phyloP scores from a whole-genome alignment of 768 basidiomycete genomes.

The Kondoa subrosea region DNA sequence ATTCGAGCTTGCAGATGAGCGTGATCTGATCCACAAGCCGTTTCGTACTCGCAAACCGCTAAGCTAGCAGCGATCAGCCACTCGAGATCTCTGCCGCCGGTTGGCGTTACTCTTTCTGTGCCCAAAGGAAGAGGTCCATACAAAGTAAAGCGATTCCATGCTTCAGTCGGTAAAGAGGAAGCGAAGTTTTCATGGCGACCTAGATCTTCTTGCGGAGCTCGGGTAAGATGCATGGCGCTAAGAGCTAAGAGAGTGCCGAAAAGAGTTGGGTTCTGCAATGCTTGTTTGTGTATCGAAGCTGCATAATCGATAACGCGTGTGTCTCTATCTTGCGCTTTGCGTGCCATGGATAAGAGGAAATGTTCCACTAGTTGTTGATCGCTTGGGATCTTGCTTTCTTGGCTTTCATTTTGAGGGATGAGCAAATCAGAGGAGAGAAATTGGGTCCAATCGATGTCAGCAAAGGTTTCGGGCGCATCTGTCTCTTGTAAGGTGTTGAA shows the following conservation, averaged over 20 bases:
- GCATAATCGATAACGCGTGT: neutral
- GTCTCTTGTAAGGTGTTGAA: neutral
- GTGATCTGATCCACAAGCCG: neutral
- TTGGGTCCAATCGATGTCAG: neutral
- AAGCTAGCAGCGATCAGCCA: neutral
- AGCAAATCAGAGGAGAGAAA: neutral
- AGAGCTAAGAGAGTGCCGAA: neutral
- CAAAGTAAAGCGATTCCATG: neutral
- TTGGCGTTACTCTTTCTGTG: neutral
- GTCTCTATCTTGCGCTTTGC: slow-evolving; percentile 1
- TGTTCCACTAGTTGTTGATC: neutral
- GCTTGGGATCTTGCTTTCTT: neutral
- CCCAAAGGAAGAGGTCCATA: neutral
- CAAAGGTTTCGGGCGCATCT: neutral
- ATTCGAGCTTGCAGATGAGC: neutral
- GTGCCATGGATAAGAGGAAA: neutral
- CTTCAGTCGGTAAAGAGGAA: neutral
- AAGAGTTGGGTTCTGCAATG: neutral
- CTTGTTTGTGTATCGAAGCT: neutral
- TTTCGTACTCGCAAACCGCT: neutral
- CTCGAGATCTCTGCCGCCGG: neutral
- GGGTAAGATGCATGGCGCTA: neutral
- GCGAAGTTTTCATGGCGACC: neutral
- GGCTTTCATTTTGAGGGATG: neutral
- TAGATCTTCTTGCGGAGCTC: neutral